Evolutionary conservation across 2,329 filamentous ascomycete species (phyloP), one percentile per base, ranked within the genome.

Genomic region (Venturia asperata): DNA sequence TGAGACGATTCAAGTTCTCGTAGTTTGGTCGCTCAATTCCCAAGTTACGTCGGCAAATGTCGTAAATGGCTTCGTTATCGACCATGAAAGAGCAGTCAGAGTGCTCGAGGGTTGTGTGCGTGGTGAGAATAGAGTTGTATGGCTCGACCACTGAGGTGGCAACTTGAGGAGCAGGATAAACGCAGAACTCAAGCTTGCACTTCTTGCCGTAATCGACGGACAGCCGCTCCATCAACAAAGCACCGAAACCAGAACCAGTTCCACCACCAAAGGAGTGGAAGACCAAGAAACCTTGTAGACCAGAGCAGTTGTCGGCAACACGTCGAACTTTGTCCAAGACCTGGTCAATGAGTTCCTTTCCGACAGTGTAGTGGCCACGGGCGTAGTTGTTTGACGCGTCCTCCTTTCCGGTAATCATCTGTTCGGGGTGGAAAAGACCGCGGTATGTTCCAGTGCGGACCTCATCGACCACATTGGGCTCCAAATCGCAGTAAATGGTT

Each of bases 341-440:
- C 78, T 92, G 88, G 79, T 99, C 94, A 74, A 97, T 97, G 80
- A 99, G 87, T 85, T 99, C 94, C 87, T 97, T 97, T 78, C 94
- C 94, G 73, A 97, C 92, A 69, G 94, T 99, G 86, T 99, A 99
- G 85, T 99, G 94, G 72, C 94, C 94, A 86, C 94, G 93, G 74
- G 94, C 94, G 77, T 97, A 97, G 88, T 99, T 99, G 90, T 99
- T 99, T 72, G 93, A 97, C 72, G 94, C 94, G 87, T 97, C 94
- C 86, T 97, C 94, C 88, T 97, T 97, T 82, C 94, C 94, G 70
- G 91, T 96, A 81, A 99, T 97, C 93, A 99, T 96, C 83, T 95
- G 90, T 83, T 97, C 94, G 67, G 94, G 94, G 84, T 97, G 94
- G 87, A 97, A 97, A 70, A 99, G 89, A 77, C 86, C 89, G 76